A percentile compares a stretch with the other conserved stretches of the same genome.
Conservation (phyloP, 139 green algal genomes). For the Ettlia oleoabundans region DNA sequence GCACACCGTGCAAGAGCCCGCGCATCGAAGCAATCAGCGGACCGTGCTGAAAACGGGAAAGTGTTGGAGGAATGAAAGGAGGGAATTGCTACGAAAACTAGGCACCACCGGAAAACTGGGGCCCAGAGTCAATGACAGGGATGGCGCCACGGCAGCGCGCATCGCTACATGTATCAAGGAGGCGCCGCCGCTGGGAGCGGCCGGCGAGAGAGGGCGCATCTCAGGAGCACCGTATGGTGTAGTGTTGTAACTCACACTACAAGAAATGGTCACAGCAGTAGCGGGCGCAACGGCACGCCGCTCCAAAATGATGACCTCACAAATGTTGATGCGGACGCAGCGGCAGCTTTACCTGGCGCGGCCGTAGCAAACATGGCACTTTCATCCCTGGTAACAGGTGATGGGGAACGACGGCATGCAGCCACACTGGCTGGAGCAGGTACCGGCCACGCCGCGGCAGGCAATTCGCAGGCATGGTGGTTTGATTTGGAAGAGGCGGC, state of each 20-base stretch:
- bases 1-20: too few species aligned
- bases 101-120: neutral
- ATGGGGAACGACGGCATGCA: neutral
- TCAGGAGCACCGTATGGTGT: neutral
- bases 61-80: neutral
- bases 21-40: too few species aligned
- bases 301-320: neutral
- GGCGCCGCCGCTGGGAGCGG: neutral
- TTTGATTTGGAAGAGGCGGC: neutral
- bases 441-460: constrained; percentile 14
- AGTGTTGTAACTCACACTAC: too few species aligned
- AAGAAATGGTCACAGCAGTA: too few species aligned
- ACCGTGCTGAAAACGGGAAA: neutral
- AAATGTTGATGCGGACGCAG: neutral
- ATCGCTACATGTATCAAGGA: constrained; percentile 4
- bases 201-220: neutral
- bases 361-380: too few species aligned
- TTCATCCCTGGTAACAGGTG: too few species aligned
- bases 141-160: neutral
- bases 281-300: neutral
- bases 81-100: neutral
- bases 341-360: constrained; percentile 6
- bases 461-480: neutral
- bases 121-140: constrained; percentile 19
- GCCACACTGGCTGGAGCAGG: constrained; percentile 8